A percentile compares a stretch with the other conserved stretches of the same genome.
phyloP scores from a whole-genome alignment of 2,329 filamentous ascomycete species.

The Bisporella sp. region DNA sequence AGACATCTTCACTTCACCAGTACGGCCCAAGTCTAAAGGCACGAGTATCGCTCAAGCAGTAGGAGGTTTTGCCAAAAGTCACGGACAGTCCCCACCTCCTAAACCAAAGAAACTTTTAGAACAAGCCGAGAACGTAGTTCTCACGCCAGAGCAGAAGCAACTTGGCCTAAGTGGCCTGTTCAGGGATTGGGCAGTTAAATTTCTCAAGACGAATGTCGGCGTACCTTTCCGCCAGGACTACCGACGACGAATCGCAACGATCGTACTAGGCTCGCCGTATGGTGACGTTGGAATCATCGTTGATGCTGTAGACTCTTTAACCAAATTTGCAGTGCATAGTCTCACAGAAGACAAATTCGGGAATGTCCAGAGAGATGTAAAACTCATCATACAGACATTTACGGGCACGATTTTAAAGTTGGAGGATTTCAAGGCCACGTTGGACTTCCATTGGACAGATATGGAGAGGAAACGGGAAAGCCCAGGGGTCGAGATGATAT shows the following conservation, averaged over 20 bases:
- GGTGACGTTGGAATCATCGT: conserved; percentile 62
- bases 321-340: conserved; percentile 63
- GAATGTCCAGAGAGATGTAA: conserved; percentile 77
- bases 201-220: conserved; percentile 50
- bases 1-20: conserved; percentile 20
- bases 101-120: conserved; percentile 37
- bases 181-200: conserved; percentile 37
- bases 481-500: conserved; percentile 64
- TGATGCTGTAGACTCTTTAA: conserved; percentile 65
- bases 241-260: conserved; percentile 53
- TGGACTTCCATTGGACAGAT: conserved; percentile 75
- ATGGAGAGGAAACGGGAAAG: conserved; percentile 44
- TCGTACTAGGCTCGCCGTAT: conserved; percentile 68
- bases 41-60: conserved; percentile 15
- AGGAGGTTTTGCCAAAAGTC: conserved; percentile 21
- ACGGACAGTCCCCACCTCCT: conserved; percentile 21
- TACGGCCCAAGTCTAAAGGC: conserved; percentile 11
- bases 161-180: conserved; percentile 43
- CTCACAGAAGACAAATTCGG: conserved; percentile 77
- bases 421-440: conserved; percentile 54
- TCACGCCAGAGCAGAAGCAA: conserved; percentile 44
- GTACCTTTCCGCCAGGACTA: conserved; percentile 66
- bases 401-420: conserved; percentile 62
- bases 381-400: conserved; percentile 65
- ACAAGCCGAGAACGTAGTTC: conserved; percentile 25